phyloP scores from a whole-genome alignment of 1,284 basidiomycete genomes.

The Apiotrichum porosum region DNA sequence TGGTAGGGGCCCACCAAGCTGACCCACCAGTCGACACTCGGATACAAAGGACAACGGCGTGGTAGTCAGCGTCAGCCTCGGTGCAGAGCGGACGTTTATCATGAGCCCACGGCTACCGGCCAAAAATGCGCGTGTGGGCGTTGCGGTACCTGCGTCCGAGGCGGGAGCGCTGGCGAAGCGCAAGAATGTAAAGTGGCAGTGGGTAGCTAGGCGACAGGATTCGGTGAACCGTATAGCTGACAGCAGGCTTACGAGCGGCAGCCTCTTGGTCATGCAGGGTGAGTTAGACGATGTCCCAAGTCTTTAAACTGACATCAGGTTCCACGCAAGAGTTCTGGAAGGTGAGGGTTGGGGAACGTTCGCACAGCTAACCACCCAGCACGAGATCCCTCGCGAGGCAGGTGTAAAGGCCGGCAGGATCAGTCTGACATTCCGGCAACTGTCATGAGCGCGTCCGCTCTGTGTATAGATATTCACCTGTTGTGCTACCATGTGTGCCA shows the following conservation, averaged over 20 bases:
- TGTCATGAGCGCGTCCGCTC: conserved; percentile 10
- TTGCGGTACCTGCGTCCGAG: neutral
- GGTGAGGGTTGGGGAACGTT: conserved; percentile 19
- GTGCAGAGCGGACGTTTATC: conserved; percentile 53
- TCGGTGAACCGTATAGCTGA: neutral
- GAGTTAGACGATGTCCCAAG: conserved; percentile 10
- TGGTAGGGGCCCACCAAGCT: neutral
- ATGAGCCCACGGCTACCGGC: conserved; percentile 48
- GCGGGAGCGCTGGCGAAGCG: conserved; percentile 20
- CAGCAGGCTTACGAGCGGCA: conserved; percentile 50
- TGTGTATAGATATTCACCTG: too few species aligned
- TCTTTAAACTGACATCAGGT: conserved; percentile 14
- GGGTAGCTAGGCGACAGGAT: conserved; percentile 2
- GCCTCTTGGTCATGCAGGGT: conserved; percentile 56
- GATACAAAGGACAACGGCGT: conserved; percentile 47
- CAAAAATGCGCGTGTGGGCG: neutral
- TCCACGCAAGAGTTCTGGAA: conserved; percentile 54
- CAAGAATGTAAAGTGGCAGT: conserved; percentile 36
- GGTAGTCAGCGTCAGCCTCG: conserved; percentile 54
- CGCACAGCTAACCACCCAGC: conserved; percentile 30
- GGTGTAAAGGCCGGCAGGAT: conserved; percentile 47
- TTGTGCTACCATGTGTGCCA: too few species aligned
- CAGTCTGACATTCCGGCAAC: conserved; percentile 52
- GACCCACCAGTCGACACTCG: conserved; percentile 26
- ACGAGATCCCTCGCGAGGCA: conserved; percentile 52